These are phyloP conservation scores for Pseudocercospora pini-densiflorae DNA, from an alignment of 2,329 filamentous ascomycete species.

Conservation along the genomic window DNA sequence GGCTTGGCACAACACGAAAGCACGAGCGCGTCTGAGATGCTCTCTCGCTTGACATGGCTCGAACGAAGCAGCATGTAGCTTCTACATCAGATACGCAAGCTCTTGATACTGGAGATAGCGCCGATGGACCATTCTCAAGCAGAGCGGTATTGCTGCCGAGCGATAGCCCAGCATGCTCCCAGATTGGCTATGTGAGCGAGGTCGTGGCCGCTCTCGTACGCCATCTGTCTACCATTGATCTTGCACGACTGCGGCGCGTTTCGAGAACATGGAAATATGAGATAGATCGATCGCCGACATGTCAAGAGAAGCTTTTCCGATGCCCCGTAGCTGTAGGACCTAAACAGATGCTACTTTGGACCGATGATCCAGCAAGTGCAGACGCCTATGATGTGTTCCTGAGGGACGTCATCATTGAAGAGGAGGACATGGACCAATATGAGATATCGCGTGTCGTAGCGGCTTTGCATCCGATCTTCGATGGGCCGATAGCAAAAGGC, in stretches of 20 bases:
- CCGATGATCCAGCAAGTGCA: neutral
- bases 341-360: neutral
- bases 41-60: neutral
- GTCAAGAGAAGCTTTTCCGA: neutral
- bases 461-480: neutral
- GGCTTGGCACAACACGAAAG: neutral
- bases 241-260: constrained; percentile 2
- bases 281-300: neutral
- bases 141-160: neutral
- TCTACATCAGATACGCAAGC: neutral
- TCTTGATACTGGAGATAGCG: neutral
- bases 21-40: too few relatives aligned
- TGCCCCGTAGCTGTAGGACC: neutral
- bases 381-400: neutral
- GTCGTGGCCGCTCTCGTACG: neutral
- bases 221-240: constrained; percentile 2
- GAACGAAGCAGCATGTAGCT: neutral
- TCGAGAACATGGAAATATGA: constrained; percentile 3
- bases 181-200: constrained; percentile 3
- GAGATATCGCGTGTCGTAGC: neutral
- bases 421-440: neutral
- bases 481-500: neutral
- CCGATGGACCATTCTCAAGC: neutral
- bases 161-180: neutral
- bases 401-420: neutral